Conservation (phyloP, 352 stramenopile genomes). For the Pythium monospermum region DNA sequence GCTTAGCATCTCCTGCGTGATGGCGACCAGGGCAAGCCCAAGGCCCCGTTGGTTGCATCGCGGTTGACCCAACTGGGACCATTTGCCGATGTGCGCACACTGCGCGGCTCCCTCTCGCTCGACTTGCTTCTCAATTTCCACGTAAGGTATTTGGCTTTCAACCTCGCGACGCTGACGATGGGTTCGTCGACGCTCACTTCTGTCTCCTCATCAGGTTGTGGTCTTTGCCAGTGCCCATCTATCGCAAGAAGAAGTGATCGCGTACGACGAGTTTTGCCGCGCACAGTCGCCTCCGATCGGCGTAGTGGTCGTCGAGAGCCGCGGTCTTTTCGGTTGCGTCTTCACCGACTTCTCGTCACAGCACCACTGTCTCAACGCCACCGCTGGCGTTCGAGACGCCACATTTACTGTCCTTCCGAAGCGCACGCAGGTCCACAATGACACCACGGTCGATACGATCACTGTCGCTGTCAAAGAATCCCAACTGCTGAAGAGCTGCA, state of each 20-base stretch:
- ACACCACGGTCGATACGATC: slow-evolving; percentile 1
- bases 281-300: slow-evolving; percentile 32
- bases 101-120: slow-evolving; percentile 27
- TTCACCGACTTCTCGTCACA: slow-evolving; percentile 31
- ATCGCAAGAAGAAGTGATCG: slow-evolving; percentile 37
- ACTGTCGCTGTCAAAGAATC: slow-evolving; percentile 19
- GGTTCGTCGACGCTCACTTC: too few species aligned
- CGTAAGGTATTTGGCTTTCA: too few species aligned
- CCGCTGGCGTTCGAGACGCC: slow-evolving; percentile 5
- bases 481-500: slow-evolving; percentile 9
- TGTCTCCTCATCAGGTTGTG: slow-evolving; percentile 27
- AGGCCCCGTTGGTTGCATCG: slow-evolving; percentile 25
- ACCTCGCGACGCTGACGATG: too few species aligned
- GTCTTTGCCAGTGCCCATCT: slow-evolving; percentile 32
- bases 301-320: slow-evolving; percentile 32
- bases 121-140: slow-evolving; percentile 42
- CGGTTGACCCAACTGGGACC: slow-evolving; percentile 26
- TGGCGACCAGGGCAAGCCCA: slow-evolving; percentile 27
- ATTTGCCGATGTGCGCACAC: slow-evolving; percentile 27
- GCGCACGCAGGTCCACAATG: slow-evolving; percentile 6
- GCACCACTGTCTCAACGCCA: slow-evolving; percentile 14
- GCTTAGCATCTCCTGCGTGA: slow-evolving; percentile 29
- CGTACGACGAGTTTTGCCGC: slow-evolving; percentile 46
- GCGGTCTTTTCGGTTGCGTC: slow-evolving; percentile 29
- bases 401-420: slow-evolving; percentile 18